A percentile compares a stretch with the other conserved stretches of the same genome.
Conservation (phyloP, 169 alveolate species). For the Babesia gibsoni region DNA sequence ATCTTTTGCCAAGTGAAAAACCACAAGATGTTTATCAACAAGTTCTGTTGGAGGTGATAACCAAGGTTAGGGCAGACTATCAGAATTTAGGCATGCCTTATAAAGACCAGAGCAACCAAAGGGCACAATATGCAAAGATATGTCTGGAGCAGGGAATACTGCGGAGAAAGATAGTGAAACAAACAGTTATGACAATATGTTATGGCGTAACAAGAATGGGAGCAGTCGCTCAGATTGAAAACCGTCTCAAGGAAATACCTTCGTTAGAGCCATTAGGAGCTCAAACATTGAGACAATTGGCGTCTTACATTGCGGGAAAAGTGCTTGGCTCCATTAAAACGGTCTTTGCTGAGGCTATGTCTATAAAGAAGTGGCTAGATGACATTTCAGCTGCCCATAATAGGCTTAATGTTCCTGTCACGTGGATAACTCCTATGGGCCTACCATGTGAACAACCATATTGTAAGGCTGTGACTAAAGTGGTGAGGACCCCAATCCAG, state of each 20-base stretch:
- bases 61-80: conserved; percentile 63
- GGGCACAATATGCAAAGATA: conserved; percentile 19
- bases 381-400: conserved; percentile 87
- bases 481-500: conserved; percentile 83
- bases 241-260: conserved; percentile 50
- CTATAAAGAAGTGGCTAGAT: conserved; percentile 92
- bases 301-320: conserved; percentile 81
- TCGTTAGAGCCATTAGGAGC: conserved; percentile 49
- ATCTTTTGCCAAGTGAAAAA: conserved; percentile 84
- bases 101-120: not conserved
- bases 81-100: not conserved
- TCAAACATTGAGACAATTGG: conserved; percentile 56
- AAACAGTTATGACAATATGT: conserved; percentile 98
- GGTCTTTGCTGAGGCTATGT: conserved; percentile 91
- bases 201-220: conserved; percentile 96
- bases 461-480: conserved; percentile 73
- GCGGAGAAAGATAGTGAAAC: conserved; percentile 91
- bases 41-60: conserved; percentile 76
- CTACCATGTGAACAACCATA: conserved; percentile 94
- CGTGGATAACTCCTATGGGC: conserved; percentile 94
- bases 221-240: conserved; percentile 77
- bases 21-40: conserved; percentile 96
- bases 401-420: conserved; percentile 86
- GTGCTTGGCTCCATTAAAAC: conserved; percentile 90
- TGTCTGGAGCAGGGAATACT: conserved; percentile 78